phyloP scores from a whole-genome alignment of 345 rosid species.

The Gossypium raimondii region DNA sequence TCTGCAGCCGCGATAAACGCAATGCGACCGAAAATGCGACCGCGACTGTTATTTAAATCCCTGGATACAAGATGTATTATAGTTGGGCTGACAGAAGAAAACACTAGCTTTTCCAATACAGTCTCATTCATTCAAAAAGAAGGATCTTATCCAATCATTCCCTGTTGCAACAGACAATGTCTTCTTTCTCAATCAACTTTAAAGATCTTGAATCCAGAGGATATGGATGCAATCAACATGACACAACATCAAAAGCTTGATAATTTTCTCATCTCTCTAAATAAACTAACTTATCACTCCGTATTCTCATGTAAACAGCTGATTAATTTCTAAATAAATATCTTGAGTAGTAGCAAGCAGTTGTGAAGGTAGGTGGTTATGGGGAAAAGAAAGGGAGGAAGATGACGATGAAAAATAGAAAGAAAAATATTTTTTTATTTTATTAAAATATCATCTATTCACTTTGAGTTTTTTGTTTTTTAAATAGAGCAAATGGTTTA shows the following conservation, averaged over 20 bases:
- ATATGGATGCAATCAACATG: slow-evolving; percentile 50
- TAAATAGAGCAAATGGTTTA: too few species aligned
- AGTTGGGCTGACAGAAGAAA: slow-evolving; percentile 8
- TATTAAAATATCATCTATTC: too few species aligned
- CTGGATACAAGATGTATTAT: not conserved
- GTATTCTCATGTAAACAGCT: not conserved
- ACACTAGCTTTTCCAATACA: not conserved
- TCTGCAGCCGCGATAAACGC: too few species aligned
- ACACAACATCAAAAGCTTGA: slow-evolving; percentile 47
- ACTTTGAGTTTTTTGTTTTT: too few species aligned
- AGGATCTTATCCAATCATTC: slow-evolving; percentile 3
- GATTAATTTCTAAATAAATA: not conserved
- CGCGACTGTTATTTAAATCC: too few species aligned
- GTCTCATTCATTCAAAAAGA: not conserved
- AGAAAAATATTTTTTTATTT: too few species aligned
- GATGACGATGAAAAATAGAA: too few species aligned
- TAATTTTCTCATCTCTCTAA: not conserved
- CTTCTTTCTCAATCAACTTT: slow-evolving; percentile 57
- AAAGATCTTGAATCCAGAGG: slow-evolving; percentile 60
- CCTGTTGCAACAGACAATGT: slow-evolving; percentile 32
- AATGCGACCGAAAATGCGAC: too few species aligned
- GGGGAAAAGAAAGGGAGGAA: too few species aligned
- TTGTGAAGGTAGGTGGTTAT: too few species aligned
- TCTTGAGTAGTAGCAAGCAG: too few species aligned
- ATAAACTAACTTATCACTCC: not conserved